Evolutionary conservation across 2,329 filamentous ascomycete genomes (phyloP).

Genomic region (Trichoderma sp.): DNA sequence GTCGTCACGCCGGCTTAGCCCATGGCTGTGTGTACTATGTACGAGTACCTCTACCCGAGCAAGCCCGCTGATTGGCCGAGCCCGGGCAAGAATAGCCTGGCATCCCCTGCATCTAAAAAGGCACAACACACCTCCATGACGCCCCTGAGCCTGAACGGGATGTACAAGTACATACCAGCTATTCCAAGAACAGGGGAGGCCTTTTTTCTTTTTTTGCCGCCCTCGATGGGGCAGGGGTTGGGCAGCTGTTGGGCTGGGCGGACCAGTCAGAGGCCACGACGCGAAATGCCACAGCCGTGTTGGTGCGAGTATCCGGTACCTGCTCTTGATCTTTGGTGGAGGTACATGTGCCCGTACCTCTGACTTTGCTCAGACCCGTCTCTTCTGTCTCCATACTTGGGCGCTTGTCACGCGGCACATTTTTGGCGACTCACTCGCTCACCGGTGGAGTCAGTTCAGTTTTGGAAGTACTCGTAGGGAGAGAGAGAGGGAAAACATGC

Average conservation of each 20-base stretch:
- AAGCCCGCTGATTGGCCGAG: background rate
- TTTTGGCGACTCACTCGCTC: background rate
- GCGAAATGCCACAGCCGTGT: background rate
- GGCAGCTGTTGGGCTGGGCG: conserved; percentile 8
- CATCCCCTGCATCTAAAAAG: conserved; percentile 1
- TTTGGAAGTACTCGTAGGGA: background rate
- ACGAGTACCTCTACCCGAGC: background rate
- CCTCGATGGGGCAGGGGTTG: conserved; percentile 9
- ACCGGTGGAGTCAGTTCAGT: background rate
- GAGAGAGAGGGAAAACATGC: background rate
- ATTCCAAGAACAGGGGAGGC: background rate
- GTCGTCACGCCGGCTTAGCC: background rate
- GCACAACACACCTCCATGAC: conserved; percentile 11
- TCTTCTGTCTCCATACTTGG: background rate
- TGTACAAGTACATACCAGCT: background rate
- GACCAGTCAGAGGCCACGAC: background rate
- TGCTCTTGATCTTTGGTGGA: background rate
- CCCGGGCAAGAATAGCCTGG: background rate
- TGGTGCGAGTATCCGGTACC: background rate
- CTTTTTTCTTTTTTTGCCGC: background rate
- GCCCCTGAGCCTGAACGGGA: background rate
- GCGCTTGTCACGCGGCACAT: conserved; percentile 8
- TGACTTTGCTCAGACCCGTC: background rate
- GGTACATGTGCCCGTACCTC: background rate
- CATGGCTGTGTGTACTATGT: background rate